These are phyloP conservation scores for Alternaria solani DNA, from an alignment of 2,329 filamentous ascomycete species.

Conservation along the genomic window DNA sequence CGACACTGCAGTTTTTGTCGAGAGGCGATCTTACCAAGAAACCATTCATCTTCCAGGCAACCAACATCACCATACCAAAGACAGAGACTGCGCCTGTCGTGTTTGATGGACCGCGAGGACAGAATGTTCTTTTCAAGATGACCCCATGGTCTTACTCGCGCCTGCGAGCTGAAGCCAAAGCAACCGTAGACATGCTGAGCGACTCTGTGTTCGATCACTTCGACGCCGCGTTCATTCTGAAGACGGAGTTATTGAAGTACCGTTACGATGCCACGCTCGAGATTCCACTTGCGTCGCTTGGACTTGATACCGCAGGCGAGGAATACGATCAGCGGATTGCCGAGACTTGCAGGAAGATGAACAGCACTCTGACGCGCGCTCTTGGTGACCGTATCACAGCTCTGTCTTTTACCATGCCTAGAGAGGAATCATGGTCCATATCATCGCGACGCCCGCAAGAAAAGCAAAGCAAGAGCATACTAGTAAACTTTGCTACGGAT, in stretches of 20 bases:
- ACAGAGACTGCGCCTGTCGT: slow-evolving; percentile 70
- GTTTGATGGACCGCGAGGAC: slow-evolving; percentile 75
- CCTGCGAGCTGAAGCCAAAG: slow-evolving; percentile 76
- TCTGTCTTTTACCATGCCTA: slow-evolving; percentile 56
- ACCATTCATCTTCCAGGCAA: slow-evolving; percentile 63
- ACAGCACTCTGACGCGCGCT: slow-evolving; percentile 72
- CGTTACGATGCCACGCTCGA: slow-evolving; percentile 64
- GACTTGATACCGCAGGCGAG: slow-evolving; percentile 31
- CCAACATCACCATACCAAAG: slow-evolving; percentile 43
- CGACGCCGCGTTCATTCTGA: slow-evolving; percentile 79
- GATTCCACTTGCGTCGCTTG: slow-evolving; percentile 48
- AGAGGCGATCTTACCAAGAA: slow-evolving; percentile 74
- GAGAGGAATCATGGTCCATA: slow-evolving; percentile 48
- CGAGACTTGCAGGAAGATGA: slow-evolving; percentile 64
- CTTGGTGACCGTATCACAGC: slow-evolving; percentile 77
- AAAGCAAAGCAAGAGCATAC: slow-evolving; percentile 54
- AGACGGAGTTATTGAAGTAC: slow-evolving; percentile 60
- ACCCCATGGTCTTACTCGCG: slow-evolving; percentile 79
- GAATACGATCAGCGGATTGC: slow-evolving; percentile 38
- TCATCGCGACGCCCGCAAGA: slow-evolving; percentile 35
- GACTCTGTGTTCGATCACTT: slow-evolving; percentile 81
- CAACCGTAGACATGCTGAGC: slow-evolving; percentile 77
- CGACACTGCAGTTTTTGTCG: slow-evolving; percentile 85
- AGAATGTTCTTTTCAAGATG: slow-evolving; percentile 94
- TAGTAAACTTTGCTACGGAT: slow-evolving; percentile 76